phyloP scores from a whole-genome alignment of 257 asterid species.

The Capsicum rhomboideum region DNA sequence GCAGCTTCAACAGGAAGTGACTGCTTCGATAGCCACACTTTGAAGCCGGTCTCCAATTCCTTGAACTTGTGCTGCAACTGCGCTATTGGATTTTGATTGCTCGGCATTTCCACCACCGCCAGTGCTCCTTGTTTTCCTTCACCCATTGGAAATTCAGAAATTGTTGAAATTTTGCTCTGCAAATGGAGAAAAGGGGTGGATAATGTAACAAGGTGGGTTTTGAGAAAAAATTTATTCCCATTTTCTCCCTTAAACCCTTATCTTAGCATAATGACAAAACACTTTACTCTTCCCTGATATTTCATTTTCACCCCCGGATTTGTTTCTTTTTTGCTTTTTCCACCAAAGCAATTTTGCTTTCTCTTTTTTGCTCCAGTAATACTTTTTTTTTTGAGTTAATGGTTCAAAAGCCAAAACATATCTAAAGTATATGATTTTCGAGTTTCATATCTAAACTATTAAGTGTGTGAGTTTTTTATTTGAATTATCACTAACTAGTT shows the following conservation, averaged over 20 bases:
- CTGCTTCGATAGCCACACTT: slow-evolving; percentile 71
- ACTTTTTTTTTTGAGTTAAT: too few species aligned
- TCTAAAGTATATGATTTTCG: too few species aligned
- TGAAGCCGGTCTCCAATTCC: slow-evolving; percentile 52
- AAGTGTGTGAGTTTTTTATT: too few species aligned
- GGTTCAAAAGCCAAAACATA: too few species aligned
- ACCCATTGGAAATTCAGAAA: slow-evolving; percentile 20
- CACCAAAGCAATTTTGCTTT: background rate
- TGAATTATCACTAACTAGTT: too few species aligned
- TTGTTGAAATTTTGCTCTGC: background rate
- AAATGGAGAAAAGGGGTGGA: background rate
- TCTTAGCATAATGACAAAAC: background rate
- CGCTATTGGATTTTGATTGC: slow-evolving; percentile 49
- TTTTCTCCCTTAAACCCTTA: slow-evolving; percentile 12
- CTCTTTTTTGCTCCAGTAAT: background rate
- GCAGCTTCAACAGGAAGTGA: slow-evolving; percentile 83
- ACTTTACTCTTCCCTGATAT: background rate
- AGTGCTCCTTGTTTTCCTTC: slow-evolving; percentile 49
- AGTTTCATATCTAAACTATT: too few species aligned
- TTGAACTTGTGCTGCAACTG: slow-evolving; percentile 58
- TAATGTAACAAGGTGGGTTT: background rate
- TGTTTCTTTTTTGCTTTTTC: background rate
- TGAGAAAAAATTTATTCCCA: background rate
- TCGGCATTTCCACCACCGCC: slow-evolving; percentile 27
- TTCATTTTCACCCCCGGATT: background rate